Conservation (phyloP, 2,329 filamentous ascomycete genomes). For the Aspergillus sp. region DNA sequence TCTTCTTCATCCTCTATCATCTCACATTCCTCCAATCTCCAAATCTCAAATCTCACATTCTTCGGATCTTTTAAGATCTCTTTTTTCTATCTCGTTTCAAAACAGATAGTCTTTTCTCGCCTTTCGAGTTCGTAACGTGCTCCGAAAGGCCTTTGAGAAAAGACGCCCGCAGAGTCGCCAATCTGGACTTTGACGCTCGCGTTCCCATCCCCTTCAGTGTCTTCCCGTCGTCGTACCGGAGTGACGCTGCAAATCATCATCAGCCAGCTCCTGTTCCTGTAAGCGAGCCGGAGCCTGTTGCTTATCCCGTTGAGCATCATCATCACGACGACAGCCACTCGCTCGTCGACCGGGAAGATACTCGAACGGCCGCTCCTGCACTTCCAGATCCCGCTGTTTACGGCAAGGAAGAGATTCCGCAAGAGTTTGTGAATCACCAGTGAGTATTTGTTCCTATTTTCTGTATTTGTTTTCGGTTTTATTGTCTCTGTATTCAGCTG, state of each 20-base stretch:
- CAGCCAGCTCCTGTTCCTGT: neutral
- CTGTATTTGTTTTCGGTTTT: too few species aligned
- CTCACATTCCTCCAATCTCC: constrained; percentile 7
- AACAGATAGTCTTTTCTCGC: constrained; percentile 41
- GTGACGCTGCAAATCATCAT: constrained; percentile 45
- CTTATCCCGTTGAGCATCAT: neutral
- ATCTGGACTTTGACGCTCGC: constrained; percentile 99
- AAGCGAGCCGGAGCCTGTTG: neutral
- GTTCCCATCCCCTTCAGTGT: constrained; percentile 99
- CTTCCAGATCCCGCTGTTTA: constrained; percentile 60
- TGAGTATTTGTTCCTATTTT: too few species aligned
- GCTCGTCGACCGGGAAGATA: constrained; percentile 98
- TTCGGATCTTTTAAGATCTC: constrained; percentile 5
- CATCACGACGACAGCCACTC: constrained; percentile 51
- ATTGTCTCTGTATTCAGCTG: too few species aligned
- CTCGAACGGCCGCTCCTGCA: constrained; percentile 58
- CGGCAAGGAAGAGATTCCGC: constrained; percentile 71
- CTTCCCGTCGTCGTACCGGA: constrained; percentile 97
- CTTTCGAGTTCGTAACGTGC: constrained; percentile 39
- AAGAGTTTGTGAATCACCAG: too few species aligned
- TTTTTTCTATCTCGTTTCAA: constrained; percentile 17
- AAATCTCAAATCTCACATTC: constrained; percentile 10
- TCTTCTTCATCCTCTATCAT: constrained; percentile 4
- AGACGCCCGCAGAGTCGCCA: constrained; percentile 74
- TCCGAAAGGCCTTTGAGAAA: constrained; percentile 59